Evolutionary conservation across 2,329 filamentous ascomycete species (phyloP).

Genomic region (Huntiella savannae): DNA sequence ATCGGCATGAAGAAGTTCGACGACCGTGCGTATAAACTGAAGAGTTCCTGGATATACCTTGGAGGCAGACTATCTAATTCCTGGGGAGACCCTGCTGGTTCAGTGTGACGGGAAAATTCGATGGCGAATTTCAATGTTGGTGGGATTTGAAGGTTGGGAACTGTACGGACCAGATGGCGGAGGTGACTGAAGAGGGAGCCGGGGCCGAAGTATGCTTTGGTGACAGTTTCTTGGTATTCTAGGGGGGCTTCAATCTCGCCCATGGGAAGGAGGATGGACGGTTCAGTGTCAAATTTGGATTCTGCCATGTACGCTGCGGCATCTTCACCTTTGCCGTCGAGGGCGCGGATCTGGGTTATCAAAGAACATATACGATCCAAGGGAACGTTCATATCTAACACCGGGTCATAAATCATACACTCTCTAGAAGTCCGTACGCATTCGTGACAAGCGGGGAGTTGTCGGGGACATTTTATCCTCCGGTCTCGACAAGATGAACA

Average conservation of each 20-base stretch:
- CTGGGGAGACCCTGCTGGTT: background rate
- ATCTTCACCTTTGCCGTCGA: background rate
- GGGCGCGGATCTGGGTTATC: background rate
- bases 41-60: background rate
- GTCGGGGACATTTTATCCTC: slow-evolving; percentile 10
- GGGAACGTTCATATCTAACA: slow-evolving; percentile 2
- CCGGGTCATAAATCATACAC: slow-evolving; percentile 5
- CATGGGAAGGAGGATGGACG: background rate
- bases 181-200: slow-evolving; percentile 1
- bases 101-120: background rate
- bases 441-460: slow-evolving; percentile 11
- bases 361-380: background rate
- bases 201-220: slow-evolving; percentile 2
- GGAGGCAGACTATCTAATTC: background rate
- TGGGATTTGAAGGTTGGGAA: background rate
- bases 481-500: slow-evolving; percentile 12
- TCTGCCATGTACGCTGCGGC: background rate
- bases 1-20: slow-evolving; percentile 4
- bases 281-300: background rate
- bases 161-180: background rate
- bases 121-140: background rate
- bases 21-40: slow-evolving; percentile 1
- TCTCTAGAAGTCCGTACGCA: slow-evolving; percentile 3
- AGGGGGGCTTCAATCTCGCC: background rate
- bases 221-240: background rate